Percentiles rank a stretch among this genome's conserved stretches.
These are phyloP conservation scores for Sanguinoderma infundibulare DNA, from an alignment of 1,284 basidiomycete genomes.

Conservation along the genomic window DNA sequence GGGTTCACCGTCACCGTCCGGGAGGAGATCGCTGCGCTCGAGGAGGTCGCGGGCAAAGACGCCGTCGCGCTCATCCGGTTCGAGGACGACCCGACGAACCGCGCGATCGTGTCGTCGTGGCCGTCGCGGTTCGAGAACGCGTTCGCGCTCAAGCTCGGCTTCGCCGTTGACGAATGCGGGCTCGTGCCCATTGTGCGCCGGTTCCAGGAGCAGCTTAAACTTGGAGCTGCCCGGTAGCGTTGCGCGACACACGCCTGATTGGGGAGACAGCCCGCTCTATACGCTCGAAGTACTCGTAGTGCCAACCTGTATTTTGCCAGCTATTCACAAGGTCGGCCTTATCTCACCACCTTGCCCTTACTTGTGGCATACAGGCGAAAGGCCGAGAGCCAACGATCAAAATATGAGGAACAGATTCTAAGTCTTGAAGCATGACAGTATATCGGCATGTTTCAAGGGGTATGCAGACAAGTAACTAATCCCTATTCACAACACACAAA, in stretches of 20 bases:
- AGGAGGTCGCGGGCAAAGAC: slow-evolving; percentile 44
- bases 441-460: background rate
- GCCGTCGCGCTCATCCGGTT: slow-evolving; percentile 45
- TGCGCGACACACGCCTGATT: too few relatives aligned
- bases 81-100: slow-evolving; percentile 46
- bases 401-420: background rate
- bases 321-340: too few relatives aligned
- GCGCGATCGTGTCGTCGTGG: slow-evolving; percentile 51
- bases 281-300: too few relatives aligned
- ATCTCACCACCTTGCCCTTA: too few relatives aligned
- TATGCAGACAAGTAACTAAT: background rate
- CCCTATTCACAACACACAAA: background rate
- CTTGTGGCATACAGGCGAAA: background rate
- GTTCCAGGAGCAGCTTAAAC: slow-evolving; percentile 42
- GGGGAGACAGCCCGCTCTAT: too few relatives aligned
- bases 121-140: slow-evolving; percentile 50
- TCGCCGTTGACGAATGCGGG: slow-evolving; percentile 48
- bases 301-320: too few relatives aligned
- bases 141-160: slow-evolving; percentile 49
- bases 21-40: slow-evolving; percentile 49
- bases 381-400: too few relatives aligned
- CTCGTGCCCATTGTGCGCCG: slow-evolving; percentile 48
- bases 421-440: background rate
- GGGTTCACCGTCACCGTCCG: slow-evolving; percentile 53
- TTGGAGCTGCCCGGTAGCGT: slow-evolving; percentile 19